Evolutionary conservation across 768 basidiomycete genomes (phyloP).

Genomic region (Rossbeevera mucosa): DNA sequence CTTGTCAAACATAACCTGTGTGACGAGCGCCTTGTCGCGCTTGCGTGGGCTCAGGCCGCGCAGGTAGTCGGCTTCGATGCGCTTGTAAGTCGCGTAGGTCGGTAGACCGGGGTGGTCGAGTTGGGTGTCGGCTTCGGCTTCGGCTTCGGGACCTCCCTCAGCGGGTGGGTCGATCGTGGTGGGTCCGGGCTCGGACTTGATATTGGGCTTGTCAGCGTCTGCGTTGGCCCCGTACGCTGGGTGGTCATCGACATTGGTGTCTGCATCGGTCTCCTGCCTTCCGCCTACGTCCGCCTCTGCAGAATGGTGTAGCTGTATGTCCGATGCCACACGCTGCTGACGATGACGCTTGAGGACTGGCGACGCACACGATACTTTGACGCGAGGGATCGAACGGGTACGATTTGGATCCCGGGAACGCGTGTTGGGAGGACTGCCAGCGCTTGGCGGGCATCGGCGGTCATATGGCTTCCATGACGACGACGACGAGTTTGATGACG

Average conservation of each 20-base stretch:
- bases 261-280: not conserved
- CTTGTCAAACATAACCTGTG: constrained; percentile 62
- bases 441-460: constrained; percentile 4
- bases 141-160: not conserved
- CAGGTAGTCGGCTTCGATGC: constrained; percentile 56
- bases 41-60: constrained; percentile 52
- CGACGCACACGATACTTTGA: not conserved
- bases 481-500: not conserved
- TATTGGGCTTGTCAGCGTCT: not conserved
- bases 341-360: constrained; percentile 1
- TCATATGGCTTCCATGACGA: constrained; percentile 21
- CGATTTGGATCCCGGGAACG: not conserved
- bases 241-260: not conserved
- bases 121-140: not conserved
- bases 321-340: not conserved
- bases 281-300: not conserved
- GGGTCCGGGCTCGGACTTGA: not conserved
- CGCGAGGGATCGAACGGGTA: not conserved
- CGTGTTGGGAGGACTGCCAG: not conserved
- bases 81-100: constrained; percentile 54
- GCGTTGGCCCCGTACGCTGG: not conserved
- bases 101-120: constrained; percentile 49
- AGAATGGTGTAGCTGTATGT: not conserved
- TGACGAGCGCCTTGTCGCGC: constrained; percentile 68
- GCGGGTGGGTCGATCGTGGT: not conserved